Conservation (phyloP, 495 filamentous ascomycete species). For the Penicillium odoratum region DNA sequence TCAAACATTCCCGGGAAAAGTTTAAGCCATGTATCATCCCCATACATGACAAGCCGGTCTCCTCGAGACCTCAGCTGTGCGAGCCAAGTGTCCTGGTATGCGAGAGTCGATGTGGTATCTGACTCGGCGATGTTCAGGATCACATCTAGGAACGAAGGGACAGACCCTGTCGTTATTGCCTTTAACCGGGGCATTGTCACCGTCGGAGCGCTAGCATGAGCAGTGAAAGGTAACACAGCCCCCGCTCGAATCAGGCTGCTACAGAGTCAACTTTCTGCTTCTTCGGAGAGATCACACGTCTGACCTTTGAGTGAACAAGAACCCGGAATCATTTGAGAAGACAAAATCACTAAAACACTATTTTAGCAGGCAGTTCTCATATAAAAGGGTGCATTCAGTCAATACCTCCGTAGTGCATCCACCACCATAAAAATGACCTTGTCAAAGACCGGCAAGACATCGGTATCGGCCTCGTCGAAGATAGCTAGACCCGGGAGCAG, state of each 20-base stretch:
- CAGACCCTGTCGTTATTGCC: constrained; percentile 93
- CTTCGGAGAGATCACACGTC: constrained; percentile 12
- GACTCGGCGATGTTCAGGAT: constrained; percentile 96
- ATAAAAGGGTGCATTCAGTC: not conserved
- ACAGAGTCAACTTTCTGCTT: constrained; percentile 4
- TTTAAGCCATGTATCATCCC: constrained; percentile 98
- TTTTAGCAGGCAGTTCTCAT: not conserved
- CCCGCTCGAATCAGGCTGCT: constrained; percentile 79
- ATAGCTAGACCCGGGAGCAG: constrained; percentile 80
- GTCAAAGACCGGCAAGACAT: constrained; percentile 63
- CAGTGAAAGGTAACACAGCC: constrained; percentile 86
- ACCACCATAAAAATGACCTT: constrained; percentile 97
- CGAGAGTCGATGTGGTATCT: constrained; percentile 82
- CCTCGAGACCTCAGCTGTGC: constrained; percentile 80
- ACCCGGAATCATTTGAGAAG: constrained; percentile 76
- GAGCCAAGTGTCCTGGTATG: constrained; percentile 91
- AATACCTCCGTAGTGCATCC: constrained; percentile 86
- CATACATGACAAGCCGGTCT: constrained; percentile 88
- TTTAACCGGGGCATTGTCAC: constrained; percentile 99
- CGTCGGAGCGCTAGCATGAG: constrained; percentile 92
- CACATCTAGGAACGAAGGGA: constrained; percentile 94
- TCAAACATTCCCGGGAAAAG: constrained; percentile 87
- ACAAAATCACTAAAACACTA: constrained; percentile 81
- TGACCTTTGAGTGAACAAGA: constrained; percentile 86
- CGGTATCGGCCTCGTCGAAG: constrained; percentile 51